These are phyloP conservation scores for Beauveria rudraprayagi DNA, from an alignment of 2,329 filamentous ascomycete genomes.

Conservation along the genomic window DNA sequence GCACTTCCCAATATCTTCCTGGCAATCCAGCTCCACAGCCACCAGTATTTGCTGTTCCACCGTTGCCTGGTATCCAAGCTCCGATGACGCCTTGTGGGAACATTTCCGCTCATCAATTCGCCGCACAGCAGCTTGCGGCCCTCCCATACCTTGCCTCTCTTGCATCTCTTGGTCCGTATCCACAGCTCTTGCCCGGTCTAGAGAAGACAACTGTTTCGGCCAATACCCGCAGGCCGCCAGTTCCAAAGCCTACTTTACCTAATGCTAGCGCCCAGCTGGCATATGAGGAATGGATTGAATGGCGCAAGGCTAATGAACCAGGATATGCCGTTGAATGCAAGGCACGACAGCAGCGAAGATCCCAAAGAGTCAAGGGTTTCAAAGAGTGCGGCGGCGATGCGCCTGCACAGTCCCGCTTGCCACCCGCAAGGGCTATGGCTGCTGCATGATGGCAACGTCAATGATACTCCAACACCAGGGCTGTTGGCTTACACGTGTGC, in stretches of 20 bases:
- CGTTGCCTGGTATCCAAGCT: not conserved
- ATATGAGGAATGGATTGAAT: conserved; percentile 42
- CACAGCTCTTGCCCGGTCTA: not conserved
- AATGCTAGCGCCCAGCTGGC: conserved; percentile 34
- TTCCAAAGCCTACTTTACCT: conserved; percentile 33
- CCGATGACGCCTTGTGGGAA: not conserved
- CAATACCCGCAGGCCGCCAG: conserved; percentile 14
- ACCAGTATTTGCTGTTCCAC: not conserved
- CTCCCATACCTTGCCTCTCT: conserved; percentile 2
- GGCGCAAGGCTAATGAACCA: conserved; percentile 39
- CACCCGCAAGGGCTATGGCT: not conserved
- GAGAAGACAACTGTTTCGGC: not conserved
- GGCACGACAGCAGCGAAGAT: conserved; percentile 32
- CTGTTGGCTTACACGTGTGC: not conserved
- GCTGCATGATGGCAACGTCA: not conserved
- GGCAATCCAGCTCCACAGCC: not conserved
- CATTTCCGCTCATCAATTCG: not conserved
- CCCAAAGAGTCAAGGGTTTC: conserved; percentile 19
- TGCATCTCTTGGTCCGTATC: not conserved
- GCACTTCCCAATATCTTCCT: not conserved
- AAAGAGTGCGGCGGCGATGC: not conserved
- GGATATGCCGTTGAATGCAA: conserved; percentile 40
- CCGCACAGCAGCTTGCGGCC: conserved; percentile 1
- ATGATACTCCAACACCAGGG: not conserved
- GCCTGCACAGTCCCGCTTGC: not conserved